Percentiles rank a stretch among this genome's conserved stretches.
Evolutionary conservation across 768 basidiomycete genomes (phyloP).

Genomic region (Hericium rajendrae): DNA sequence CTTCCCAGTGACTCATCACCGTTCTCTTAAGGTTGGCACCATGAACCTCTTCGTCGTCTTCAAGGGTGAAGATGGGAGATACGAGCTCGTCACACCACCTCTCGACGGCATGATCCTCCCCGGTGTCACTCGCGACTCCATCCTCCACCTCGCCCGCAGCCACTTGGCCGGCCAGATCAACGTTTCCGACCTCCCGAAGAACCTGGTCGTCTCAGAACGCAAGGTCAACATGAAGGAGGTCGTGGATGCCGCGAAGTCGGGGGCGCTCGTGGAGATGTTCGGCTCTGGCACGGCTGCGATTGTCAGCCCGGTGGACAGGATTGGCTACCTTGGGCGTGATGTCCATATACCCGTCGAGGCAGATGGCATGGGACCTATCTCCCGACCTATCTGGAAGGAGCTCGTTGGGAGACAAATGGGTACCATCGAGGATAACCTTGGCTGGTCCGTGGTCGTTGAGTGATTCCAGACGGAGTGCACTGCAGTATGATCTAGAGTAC

Average conservation of each 20-base stretch:
- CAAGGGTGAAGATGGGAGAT: constrained; percentile 42
- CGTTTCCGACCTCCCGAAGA: constrained; percentile 17
- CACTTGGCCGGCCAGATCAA: constrained; percentile 22
- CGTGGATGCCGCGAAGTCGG: constrained; percentile 17
- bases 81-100: constrained; percentile 17
- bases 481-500: not conserved
- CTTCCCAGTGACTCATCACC: not conserved
- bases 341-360: constrained; percentile 30
- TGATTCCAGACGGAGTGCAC: not conserved
- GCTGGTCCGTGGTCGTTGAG: constrained; percentile 29
- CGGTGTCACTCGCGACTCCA: constrained; percentile 32
- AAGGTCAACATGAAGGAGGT: constrained; percentile 25
- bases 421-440: constrained; percentile 26
- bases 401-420: constrained; percentile 34
- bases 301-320: constrained; percentile 24
- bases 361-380: constrained; percentile 30
- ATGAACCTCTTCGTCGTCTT: constrained; percentile 79
- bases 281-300: constrained; percentile 34
- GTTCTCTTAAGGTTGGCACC: constrained; percentile 42
- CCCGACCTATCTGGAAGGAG: constrained; percentile 27
- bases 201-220: constrained; percentile 20
- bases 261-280: constrained; percentile 25
- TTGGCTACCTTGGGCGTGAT: constrained; percentile 34
- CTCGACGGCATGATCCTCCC: constrained; percentile 31
- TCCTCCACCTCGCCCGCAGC: constrained; percentile 26